phyloP scores from a whole-genome alignment of 2,329 filamentous ascomycete genomes.

The Sclerotinia spermophila region DNA sequence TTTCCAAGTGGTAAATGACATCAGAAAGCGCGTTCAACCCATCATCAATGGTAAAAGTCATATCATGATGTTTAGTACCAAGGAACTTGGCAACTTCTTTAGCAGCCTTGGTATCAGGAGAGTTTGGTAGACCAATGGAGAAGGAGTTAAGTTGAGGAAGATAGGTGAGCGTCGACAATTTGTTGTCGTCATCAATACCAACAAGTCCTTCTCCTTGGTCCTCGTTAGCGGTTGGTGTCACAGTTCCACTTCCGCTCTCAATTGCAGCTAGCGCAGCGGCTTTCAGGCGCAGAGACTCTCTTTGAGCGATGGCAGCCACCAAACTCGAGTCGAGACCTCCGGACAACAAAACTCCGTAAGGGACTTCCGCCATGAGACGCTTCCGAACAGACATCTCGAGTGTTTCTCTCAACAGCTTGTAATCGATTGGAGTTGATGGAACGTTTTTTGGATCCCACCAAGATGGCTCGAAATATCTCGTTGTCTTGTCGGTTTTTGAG shows the following conservation, averaged over 20 bases:
- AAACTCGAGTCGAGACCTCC: constrained; percentile 94
- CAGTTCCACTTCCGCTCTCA: constrained; percentile 40
- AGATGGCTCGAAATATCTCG: constrained; percentile 83
- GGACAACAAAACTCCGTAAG: constrained; percentile 92
- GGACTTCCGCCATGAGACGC: constrained; percentile 97
- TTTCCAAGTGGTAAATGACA: constrained; percentile 97
- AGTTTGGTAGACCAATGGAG: constrained; percentile 91
- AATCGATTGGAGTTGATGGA: constrained; percentile 76
- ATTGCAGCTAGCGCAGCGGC: constrained; percentile 53
- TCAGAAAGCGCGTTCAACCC: constrained; percentile 94
- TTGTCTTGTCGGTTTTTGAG: constrained; percentile 81
- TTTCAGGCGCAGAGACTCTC: constrained; percentile 79
- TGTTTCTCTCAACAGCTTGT: constrained; percentile 74
- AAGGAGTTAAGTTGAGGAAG: constrained; percentile 97
- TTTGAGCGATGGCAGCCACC: constrained; percentile 91
- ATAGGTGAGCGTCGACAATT: constrained; percentile 83
- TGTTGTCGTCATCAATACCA: constrained; percentile 89
- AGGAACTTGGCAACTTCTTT: constrained; percentile 93
- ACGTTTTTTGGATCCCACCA: constrained; percentile 86
- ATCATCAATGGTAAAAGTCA: constrained; percentile 97
- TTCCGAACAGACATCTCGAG: constrained; percentile 92
- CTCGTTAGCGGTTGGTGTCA: constrained; percentile 49
- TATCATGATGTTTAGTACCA: constrained; percentile 95
- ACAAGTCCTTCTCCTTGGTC: constrained; percentile 71
- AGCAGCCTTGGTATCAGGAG: constrained; percentile 88